Evolutionary conservation across 2,329 filamentous ascomycete genomes (phyloP).

Genomic region (Acrocalymma vagum): DNA sequence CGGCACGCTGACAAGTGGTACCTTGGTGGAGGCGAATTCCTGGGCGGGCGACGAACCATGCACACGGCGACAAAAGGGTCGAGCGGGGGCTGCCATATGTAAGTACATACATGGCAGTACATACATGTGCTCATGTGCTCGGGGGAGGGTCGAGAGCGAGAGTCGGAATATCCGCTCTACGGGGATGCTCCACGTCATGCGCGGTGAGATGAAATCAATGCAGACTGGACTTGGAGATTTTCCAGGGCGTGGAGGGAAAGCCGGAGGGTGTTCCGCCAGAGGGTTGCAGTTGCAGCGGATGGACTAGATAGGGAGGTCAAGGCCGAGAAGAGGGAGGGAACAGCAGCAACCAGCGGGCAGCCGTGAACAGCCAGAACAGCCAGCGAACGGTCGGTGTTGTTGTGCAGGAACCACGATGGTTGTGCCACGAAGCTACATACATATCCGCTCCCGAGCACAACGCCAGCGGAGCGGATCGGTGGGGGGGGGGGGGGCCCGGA

Average conservation of each 20-base stretch:
- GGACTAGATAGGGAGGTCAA: too few relatives aligned
- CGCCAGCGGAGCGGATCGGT: constrained; percentile 26
- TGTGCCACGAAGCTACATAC: constrained; percentile 34
- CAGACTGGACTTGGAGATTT: too few relatives aligned
- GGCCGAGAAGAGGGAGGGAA: too few relatives aligned
- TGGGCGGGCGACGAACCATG: constrained; percentile 22
- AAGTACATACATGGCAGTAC: constrained; percentile 22
- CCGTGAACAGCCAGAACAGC: background rate
- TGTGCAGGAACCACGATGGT: constrained; percentile 29
- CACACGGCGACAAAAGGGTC: constrained; percentile 23
- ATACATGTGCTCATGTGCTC: constrained; percentile 14
- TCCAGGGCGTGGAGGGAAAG: constrained; percentile 22
- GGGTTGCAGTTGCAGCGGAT: constrained; percentile 19
- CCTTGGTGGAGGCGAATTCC: constrained; percentile 21
- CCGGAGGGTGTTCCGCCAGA: constrained; percentile 19
- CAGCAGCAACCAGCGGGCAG: too few relatives aligned
- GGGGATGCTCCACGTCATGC: constrained; percentile 32
- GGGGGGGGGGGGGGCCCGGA: constrained; percentile 17
- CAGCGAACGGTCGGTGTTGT: constrained; percentile 10
- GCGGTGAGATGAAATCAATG: constrained; percentile 22
- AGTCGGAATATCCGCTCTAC: constrained; percentile 37
- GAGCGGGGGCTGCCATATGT: constrained; percentile 22
- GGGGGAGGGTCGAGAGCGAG: constrained; percentile 23
- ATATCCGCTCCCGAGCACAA: constrained; percentile 23
- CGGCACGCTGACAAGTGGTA: constrained; percentile 24